Percentiles rank a stretch among this genome's conserved stretches.
Evolutionary conservation across 1,284 basidiomycete species (phyloP).

Genomic region (Mycena sp.): DNA sequence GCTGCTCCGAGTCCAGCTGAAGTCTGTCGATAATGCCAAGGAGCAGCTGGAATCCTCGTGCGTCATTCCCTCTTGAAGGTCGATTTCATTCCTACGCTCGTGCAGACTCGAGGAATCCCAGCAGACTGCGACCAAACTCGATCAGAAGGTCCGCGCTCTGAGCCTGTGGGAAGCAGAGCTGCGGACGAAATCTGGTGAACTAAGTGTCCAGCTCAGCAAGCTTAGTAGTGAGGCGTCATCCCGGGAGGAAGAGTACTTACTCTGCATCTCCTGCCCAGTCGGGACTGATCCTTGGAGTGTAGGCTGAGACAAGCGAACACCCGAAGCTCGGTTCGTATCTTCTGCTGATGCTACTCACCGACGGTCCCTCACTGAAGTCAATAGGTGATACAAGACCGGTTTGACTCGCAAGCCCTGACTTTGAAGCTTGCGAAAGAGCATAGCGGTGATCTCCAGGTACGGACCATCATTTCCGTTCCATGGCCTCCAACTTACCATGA

Average conservation of each 20-base stretch:
- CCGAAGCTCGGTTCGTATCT: conserved; percentile 10
- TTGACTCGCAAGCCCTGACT: conserved; percentile 63
- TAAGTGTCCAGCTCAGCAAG: background rate
- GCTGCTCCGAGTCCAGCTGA: conserved; percentile 16
- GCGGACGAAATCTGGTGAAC: conserved; percentile 17
- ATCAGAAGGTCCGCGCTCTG: conserved; percentile 3
- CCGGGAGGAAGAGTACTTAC: conserved; percentile 24
- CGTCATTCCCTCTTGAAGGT: background rate
- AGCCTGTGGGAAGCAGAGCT: conserved; percentile 23
- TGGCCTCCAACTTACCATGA: background rate
- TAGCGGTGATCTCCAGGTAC: conserved; percentile 62
- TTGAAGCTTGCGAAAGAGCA: conserved; percentile 62
- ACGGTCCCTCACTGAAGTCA: background rate
- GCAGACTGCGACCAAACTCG: background rate
- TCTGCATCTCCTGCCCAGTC: background rate
- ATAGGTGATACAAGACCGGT: conserved; percentile 68
- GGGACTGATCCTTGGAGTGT: background rate
- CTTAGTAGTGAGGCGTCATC: conserved; percentile 4
- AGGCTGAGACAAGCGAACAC: conserved; percentile 21
- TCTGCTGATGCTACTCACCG: background rate
- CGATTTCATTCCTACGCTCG: background rate
- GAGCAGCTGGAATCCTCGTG: conserved; percentile 16
- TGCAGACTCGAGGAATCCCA: conserved; percentile 12
- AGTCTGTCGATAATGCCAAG: conserved; percentile 5
- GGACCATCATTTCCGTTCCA: background rate